Evolutionary conservation across 108 stramenopile species (phyloP).

Genomic region (Skeletonema marinoi): DNA sequence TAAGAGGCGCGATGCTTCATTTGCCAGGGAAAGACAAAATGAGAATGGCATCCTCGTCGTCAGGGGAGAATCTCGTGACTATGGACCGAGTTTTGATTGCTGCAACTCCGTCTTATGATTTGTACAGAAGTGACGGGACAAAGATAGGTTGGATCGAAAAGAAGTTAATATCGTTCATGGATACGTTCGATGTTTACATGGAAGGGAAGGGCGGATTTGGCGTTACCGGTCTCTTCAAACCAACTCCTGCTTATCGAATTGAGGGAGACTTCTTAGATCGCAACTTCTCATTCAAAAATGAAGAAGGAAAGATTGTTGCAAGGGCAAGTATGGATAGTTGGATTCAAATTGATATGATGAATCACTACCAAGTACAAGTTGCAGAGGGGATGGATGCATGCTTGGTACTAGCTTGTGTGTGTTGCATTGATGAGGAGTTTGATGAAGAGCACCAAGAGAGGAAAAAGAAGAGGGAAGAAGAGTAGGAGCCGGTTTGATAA

Average conservation of each 20-base stretch:
- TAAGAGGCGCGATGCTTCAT: constrained; percentile 82
- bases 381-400: constrained; percentile 79
- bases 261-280: constrained; percentile 82
- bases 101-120: constrained; percentile 72
- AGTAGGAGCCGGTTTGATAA: too few species aligned
- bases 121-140: constrained; percentile 45
- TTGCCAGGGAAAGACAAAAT: constrained; percentile 82
- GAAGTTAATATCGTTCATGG: constrained; percentile 59
- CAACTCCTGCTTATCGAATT: constrained; percentile 61
- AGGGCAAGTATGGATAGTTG: constrained; percentile 62
- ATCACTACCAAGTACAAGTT: constrained; percentile 80
- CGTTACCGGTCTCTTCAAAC: constrained; percentile 61
- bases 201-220: constrained; percentile 58
- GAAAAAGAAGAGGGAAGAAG: constrained; percentile 46
- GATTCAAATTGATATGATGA: constrained; percentile 74
- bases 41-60: constrained; percentile 32
- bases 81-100: constrained; percentile 74
- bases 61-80: constrained; percentile 23
- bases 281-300: constrained; percentile 66
- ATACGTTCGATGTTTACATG: constrained; percentile 79
- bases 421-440: constrained; percentile 83
- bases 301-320: constrained; percentile 64
- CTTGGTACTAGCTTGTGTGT: constrained; percentile 74
- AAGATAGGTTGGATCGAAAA: constrained; percentile 87
- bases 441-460: constrained; percentile 75